Conservation (phyloP, 768 basidiomycete species). For the Boletus fagicola region DNA sequence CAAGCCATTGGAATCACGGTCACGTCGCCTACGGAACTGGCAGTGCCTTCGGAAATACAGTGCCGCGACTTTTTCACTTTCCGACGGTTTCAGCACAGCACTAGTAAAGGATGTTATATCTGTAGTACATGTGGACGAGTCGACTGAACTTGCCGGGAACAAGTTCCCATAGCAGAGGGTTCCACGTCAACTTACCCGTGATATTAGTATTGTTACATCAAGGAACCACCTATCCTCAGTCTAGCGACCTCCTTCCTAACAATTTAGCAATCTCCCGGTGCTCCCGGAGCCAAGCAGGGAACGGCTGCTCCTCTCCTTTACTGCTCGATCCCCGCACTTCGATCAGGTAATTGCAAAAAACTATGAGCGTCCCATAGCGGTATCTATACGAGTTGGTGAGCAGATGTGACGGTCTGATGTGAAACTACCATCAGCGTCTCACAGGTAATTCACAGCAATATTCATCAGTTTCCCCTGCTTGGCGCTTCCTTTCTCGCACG, state of each 20-base stretch:
- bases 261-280: conserved; percentile 83
- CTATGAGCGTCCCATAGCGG: conserved; percentile 88
- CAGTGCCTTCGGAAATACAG: neutral
- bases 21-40: conserved; percentile 16
- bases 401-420: neutral
- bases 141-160: neutral
- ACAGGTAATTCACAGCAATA: conserved; percentile 89
- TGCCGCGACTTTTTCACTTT: neutral
- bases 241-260: conserved; percentile 65
- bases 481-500: conserved; percentile 70
- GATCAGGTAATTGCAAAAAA: conserved; percentile 92
- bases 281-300: conserved; percentile 80
- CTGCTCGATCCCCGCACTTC: conserved; percentile 51
- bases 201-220: neutral
- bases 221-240: conserved; percentile 36
- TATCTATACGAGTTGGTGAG: conserved; percentile 45
- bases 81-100: neutral
- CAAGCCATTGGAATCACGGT: conserved; percentile 3
- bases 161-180: conserved; percentile 2
- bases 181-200: neutral
- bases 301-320: conserved; percentile 45
- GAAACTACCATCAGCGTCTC: conserved; percentile 24
- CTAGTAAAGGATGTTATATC: neutral
- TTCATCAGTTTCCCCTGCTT: conserved; percentile 76
- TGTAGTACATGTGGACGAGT: neutral